Conservation (phyloP, 192 early-diverging fungal species). For the Allomyces javanicus region DNA sequence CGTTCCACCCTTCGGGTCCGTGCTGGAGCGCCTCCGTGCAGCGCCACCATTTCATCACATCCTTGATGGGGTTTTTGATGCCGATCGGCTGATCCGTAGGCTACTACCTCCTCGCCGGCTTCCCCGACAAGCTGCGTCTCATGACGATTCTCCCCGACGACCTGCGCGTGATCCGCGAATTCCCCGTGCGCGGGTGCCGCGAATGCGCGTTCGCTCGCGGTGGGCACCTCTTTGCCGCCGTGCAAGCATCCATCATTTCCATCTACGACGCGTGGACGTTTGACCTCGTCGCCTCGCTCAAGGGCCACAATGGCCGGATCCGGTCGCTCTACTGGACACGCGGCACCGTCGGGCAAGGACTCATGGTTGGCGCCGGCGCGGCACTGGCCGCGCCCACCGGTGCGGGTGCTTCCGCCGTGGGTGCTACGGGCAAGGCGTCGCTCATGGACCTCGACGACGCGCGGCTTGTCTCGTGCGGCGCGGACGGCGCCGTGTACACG, state of each 20-base stretch:
- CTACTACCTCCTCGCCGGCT: constrained; percentile 26
- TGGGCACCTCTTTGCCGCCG: constrained; percentile 32
- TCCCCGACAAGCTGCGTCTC: constrained; percentile 32
- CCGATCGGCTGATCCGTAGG: not conserved
- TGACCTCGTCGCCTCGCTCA: constrained; percentile 27
- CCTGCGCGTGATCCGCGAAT: constrained; percentile 25
- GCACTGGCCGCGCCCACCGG: not conserved
- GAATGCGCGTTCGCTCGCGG: constrained; percentile 36
- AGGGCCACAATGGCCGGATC: constrained; percentile 36
- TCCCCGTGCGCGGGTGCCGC: constrained; percentile 26
- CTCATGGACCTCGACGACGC: constrained; percentile 17
- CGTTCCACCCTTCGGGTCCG: constrained; percentile 34
- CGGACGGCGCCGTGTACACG: constrained; percentile 36
- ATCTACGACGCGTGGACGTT: constrained; percentile 31
- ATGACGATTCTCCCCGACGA: constrained; percentile 38
- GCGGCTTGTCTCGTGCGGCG: constrained; percentile 24
- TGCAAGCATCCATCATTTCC: constrained; percentile 29
- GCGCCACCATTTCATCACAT: not conserved
- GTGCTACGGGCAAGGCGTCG: not conserved
- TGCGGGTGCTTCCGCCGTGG: not conserved
- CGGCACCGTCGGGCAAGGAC: not conserved
- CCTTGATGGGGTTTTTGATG: not conserved
- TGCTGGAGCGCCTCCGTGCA: not conserved
- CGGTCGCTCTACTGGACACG: constrained; percentile 25
- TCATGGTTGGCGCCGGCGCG: too few species aligned